Evolutionary conservation across 2,329 filamentous ascomycete genomes (phyloP).

Genomic region (Pyricularia sp.): DNA sequence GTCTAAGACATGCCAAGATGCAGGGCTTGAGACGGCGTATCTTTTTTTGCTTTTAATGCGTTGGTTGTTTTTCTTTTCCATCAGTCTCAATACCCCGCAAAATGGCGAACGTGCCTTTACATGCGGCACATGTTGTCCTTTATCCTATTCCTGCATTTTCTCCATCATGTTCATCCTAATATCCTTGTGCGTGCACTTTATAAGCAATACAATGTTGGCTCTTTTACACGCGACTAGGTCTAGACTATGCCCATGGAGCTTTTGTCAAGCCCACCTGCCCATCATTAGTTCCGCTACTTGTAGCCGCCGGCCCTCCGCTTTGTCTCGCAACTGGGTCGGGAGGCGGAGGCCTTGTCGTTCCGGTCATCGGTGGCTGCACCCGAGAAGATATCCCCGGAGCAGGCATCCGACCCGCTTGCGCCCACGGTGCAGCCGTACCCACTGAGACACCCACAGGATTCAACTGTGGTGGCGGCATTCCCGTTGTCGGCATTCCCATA

Average conservation of each 20-base stretch:
- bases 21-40: not conserved
- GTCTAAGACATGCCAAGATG: not conserved
- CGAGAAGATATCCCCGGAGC: conserved; percentile 26
- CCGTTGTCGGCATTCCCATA: not conserved
- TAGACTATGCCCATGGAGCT: conserved; percentile 32
- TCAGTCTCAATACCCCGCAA: not conserved
- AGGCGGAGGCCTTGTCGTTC: conserved; percentile 6
- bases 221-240: not conserved
- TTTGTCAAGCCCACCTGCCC: conserved; percentile 32
- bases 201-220: not conserved
- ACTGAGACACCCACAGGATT: not conserved
- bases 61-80: not conserved
- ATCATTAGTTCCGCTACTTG: conserved; percentile 20
- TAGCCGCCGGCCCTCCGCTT: conserved; percentile 1
- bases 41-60: not conserved
- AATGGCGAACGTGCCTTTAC: not conserved
- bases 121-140: not conserved
- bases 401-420: conserved; percentile 14
- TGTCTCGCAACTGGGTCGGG: conserved; percentile 6
- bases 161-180: not conserved
- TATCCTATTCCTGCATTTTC: not conserved
- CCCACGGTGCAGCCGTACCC: conserved; percentile 18
- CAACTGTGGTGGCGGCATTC: not conserved
- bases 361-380: conserved; percentile 14
- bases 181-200: not conserved